Evolutionary conservation across 768 basidiomycete species (phyloP), one percentile per base, ranked within the genome.

Genomic region (Lepiota venenata): DNA sequence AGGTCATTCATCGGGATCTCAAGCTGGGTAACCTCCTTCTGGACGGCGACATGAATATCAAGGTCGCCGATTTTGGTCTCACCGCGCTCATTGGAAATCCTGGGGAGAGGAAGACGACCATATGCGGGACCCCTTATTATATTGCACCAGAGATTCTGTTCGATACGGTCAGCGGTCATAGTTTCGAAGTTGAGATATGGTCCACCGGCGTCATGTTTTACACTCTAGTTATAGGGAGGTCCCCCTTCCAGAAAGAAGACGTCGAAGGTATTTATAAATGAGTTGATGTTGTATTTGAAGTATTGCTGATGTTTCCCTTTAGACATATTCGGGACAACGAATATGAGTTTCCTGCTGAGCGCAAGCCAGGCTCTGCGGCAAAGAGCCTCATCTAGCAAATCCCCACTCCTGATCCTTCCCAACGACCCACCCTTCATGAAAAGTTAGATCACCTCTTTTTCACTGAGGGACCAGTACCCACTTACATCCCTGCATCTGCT

Each of bases 161-260:
- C 67, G 94, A 98, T 67, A 93, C 89, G 21, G 91, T 86, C 15
- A 95, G 93, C 59, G 95, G 96, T 1, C 96, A 99, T 70, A 94
- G 91, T 66, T 99, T 97, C 61, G 97, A 99, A 72, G 96, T 98
- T 25, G 96, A 99, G 66, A 90, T 93, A 8, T 99, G 96, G 96
- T 93, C 91, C 2, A 87, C 95, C 45, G 96, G 96, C 12, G 96
- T 99, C 50, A 98, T 98, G 56, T 73, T 98, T 58, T 98, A 98
- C 65, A 99, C 96, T 1, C 84, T 98, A 48, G 75, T 96, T 29
- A 79, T 98, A 29, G 97, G 97, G 11, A 85, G 89, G n/a, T 96
- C 96, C 1, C 96, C 96, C 0, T 99, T 99, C 76, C 97, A 99
- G 69, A 98, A 94, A 14, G 93, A 97, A 66, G 94, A 98, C 49